Percentiles rank a stretch among this genome's conserved stretches.
Conservation (phyloP, 2,329 filamentous ascomycete species). For the Monilinia fructicola region DNA sequence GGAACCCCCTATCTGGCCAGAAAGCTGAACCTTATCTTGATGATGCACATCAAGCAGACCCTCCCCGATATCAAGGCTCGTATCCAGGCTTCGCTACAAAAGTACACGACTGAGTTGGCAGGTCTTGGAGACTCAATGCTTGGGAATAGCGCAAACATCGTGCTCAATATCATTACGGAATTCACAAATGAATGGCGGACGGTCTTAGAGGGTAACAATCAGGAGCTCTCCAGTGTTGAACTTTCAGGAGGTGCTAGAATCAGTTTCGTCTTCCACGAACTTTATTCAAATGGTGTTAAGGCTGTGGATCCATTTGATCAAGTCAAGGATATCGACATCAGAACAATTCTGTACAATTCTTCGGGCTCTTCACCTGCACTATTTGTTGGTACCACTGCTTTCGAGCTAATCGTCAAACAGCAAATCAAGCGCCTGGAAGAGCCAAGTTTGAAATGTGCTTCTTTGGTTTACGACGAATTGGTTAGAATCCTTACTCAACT, state of each 20-base stretch:
- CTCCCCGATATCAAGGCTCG: slow-evolving; percentile 97
- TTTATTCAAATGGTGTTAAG: slow-evolving; percentile 97
- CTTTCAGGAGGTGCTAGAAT: slow-evolving; percentile 96
- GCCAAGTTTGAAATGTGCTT: slow-evolving; percentile 95
- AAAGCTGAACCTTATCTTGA: slow-evolving; percentile 96
- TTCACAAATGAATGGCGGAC: slow-evolving; percentile 98
- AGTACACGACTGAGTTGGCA: slow-evolving; percentile 80
- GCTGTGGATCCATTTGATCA: slow-evolving; percentile 96
- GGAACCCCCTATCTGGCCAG: slow-evolving; percentile 95
- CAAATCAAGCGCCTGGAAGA: slow-evolving; percentile 97
- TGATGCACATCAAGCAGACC: slow-evolving; percentile 99
- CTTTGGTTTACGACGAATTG: slow-evolving; percentile 93
- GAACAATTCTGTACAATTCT: slow-evolving; percentile 96
- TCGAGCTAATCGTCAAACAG: slow-evolving; percentile 97
- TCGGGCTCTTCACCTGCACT: slow-evolving; percentile 96
- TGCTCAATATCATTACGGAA: slow-evolving; percentile 98
- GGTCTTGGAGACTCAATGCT: slow-evolving; percentile 90
- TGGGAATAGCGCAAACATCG: slow-evolving; percentile 92
- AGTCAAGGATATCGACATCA: slow-evolving; percentile 96
- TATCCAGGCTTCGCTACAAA: slow-evolving; percentile 89
- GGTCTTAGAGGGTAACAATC: slow-evolving; percentile 93
- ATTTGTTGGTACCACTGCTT: slow-evolving; percentile 97
- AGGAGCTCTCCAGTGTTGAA: slow-evolving; percentile 90
- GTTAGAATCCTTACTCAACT: slow-evolving; percentile 92
- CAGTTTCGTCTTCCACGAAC: slow-evolving; percentile 98